Conservation (phyloP, 176 grass and related monocot species). For the Calamus simplicifolius region DNA sequence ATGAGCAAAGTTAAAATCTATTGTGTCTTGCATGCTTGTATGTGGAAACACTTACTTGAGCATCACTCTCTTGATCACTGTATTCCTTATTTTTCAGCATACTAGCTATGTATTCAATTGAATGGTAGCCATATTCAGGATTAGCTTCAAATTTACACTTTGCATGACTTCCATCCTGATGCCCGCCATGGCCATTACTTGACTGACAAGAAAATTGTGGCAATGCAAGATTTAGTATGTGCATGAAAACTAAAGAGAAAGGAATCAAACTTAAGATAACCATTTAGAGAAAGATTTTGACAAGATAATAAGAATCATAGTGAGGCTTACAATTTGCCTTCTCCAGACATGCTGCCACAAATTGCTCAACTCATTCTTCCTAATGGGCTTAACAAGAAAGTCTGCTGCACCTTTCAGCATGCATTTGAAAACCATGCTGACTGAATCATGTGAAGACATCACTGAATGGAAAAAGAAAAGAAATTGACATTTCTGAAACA, state of each 20-base stretch:
- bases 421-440: slow-evolving; percentile 98
- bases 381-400: slow-evolving; percentile 91
- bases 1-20: neutral
- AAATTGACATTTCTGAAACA: neutral
- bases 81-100: slow-evolving; percentile 42
- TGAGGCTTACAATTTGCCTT: slow-evolving; percentile 66
- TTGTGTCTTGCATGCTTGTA: neutral
- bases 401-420: slow-evolving; percentile 98
- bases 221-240: too few species aligned
- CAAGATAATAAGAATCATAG: neutral
- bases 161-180: slow-evolving; percentile 40
- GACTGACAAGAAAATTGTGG: slow-evolving; percentile 27
- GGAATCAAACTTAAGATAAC: too few species aligned
- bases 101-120: slow-evolving; percentile 15
- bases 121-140: slow-evolving; percentile 13
- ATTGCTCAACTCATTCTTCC: slow-evolving; percentile 92
- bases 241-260: too few species aligned
- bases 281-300: too few species aligned
- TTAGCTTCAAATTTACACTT: slow-evolving; percentile 17
- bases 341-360: slow-evolving; percentile 99
- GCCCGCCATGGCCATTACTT: slow-evolving; percentile 40
- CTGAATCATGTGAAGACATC: slow-evolving; percentile 97
- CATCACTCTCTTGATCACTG: slow-evolving; percentile 92
- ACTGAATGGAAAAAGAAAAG: slow-evolving; percentile 46
- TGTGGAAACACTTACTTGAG: slow-evolving; percentile 72